Conservation (phyloP, 148 eudicot species). For the Salicornia ramosissima region DNA sequence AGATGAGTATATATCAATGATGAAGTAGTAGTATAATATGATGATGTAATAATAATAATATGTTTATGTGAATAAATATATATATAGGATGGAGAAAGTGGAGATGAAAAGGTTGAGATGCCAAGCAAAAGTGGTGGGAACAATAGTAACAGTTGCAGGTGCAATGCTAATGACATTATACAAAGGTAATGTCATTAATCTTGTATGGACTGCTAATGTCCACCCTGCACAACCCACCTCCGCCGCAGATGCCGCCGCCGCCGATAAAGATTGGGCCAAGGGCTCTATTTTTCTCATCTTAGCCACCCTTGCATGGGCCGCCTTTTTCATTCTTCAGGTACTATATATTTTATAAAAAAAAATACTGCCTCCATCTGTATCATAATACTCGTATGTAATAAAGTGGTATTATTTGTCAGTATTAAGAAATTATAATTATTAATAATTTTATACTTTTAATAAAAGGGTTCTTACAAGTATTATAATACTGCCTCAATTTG, state of each 20-base stretch:
- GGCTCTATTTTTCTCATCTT: constrained; percentile 79
- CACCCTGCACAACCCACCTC: constrained; percentile 30
- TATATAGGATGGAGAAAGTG: constrained; percentile 75
- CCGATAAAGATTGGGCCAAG: constrained; percentile 68
- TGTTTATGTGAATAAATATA: too few species aligned
- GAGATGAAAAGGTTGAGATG: constrained; percentile 66
- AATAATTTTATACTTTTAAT: too few species aligned
- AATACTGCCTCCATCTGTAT: too few species aligned
- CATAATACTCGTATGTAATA: too few species aligned
- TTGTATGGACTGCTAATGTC: constrained; percentile 49
- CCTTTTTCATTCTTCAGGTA: constrained; percentile 87
- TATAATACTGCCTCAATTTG: too few species aligned
- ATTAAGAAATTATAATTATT: too few species aligned
- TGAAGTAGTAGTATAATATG: too few species aligned
- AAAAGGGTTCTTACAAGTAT: too few species aligned
- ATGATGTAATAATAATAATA: constrained; percentile 2
- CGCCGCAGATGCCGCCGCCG: constrained; percentile 19
- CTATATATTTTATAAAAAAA: background rate
- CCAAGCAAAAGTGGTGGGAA: constrained; percentile 92
- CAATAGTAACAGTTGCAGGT: constrained; percentile 81
- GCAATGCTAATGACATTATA: constrained; percentile 97
- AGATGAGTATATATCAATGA: too few species aligned
- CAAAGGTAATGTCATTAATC: constrained; percentile 62
- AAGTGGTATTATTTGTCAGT: too few species aligned
- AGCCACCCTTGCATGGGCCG: constrained; percentile 91